Evolutionary conservation across 331 rosid genomes (phyloP), one percentile per base, ranked within the genome.

Genomic region (Rosa hybrid): DNA sequence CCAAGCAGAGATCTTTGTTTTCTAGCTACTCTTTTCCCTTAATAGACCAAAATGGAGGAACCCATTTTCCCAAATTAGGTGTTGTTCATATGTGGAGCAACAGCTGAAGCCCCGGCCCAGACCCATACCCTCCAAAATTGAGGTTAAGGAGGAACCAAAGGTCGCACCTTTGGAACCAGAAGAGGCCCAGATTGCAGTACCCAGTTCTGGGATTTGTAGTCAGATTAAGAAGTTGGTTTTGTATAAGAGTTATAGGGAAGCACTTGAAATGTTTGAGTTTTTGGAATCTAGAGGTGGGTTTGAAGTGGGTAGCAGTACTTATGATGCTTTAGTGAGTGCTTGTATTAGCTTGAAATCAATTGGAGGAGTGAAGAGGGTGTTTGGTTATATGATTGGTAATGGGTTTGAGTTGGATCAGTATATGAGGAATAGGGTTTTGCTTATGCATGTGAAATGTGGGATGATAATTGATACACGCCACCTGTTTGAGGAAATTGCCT

Each of bases 241-340:
- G 84, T 77, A 72, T 53, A 86, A 83, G 38, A 84, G 88, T 77
- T 79, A 75, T 46, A 30, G 81, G 67, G 97, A 91, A 59, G 97
- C 95, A 5, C 86, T 92, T 78, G 98, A 94, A 23, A 78, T 92
- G 87, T 94, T 94, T 83, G 97, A 92, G 62, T 83, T 90, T 71
- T 88, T 92, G 90, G 97, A 94, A 85, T 75, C 80, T 64, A 86
- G 83, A 59, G 75, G 84, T 72, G 91, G 89, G 68, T 86, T n/a
- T 84, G 89, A 79, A 46, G 81, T 90, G 42, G 85, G 87, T 62
- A 72, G 76, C 62, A 85, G 89, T 70, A 92, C 98, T 1, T 90
- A 84, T 49, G 95, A 92, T 79, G 92, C 97, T 20, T 81, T 94
- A 76, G 82, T 92, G 56, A 90, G 77, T 74, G 95, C 92, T 60